Evolutionary conservation across 2,329 filamentous ascomycete genomes (phyloP).

Genomic region (Gnomoniopsis sp.): DNA sequence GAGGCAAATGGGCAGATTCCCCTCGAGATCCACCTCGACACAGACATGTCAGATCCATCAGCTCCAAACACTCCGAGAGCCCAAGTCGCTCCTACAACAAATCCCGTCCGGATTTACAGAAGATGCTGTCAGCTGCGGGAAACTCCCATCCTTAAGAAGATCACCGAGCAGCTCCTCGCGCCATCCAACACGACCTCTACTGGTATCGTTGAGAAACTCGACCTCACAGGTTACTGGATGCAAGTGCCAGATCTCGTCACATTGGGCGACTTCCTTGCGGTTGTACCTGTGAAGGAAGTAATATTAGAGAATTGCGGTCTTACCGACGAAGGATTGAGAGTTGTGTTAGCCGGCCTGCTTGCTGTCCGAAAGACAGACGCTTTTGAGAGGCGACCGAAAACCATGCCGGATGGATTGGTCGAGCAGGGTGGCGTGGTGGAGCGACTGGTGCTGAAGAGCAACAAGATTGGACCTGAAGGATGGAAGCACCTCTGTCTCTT

Average conservation of each 20-base stretch:
- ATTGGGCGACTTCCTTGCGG: constrained; percentile 86
- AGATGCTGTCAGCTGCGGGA: constrained; percentile 92
- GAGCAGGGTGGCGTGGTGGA: constrained; percentile 73
- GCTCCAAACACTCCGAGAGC: constrained; percentile 39
- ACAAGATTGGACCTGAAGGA: constrained; percentile 80
- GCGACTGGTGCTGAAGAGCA: constrained; percentile 84
- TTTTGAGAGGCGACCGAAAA: constrained; percentile 40
- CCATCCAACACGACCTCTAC: constrained; percentile 62
- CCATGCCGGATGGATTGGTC: constrained; percentile 34
- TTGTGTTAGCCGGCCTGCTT: constrained; percentile 81
- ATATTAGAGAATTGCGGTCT: constrained; percentile 84
- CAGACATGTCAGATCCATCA: constrained; percentile 49
- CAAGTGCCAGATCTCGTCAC: constrained; percentile 81
- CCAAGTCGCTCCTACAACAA: constrained; percentile 75
- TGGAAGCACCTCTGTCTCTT: constrained; percentile 93
- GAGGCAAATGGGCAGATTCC: constrained; percentile 86
- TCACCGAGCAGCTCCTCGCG: constrained; percentile 81
- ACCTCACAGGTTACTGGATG: constrained; percentile 81
- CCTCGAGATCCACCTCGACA: constrained; percentile 74
- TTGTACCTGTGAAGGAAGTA: constrained; percentile 86
- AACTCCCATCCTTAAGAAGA: constrained; percentile 85
- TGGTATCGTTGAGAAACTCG: constrained; percentile 77
- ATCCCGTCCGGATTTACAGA: constrained; percentile 88
- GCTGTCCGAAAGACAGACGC: constrained; percentile 65
- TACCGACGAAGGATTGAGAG: constrained; percentile 80